Evolutionary conservation across 345 rosid genomes (phyloP).

Genomic region (Eucalyptus erythrocorys): DNA sequence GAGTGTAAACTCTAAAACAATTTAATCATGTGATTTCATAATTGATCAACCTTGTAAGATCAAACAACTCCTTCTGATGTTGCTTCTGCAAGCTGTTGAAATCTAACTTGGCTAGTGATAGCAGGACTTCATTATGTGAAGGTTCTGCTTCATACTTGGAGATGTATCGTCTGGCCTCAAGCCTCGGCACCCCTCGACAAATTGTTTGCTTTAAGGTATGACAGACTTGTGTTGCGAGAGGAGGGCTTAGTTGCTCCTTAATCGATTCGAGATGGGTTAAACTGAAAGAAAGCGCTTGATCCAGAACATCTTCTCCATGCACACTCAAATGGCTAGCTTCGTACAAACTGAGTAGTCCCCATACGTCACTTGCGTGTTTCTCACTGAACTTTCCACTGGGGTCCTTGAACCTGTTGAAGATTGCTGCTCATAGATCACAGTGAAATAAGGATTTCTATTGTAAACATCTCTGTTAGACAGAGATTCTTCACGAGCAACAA

Average conservation of each 20-base stretch:
- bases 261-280: neutral
- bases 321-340: neutral
- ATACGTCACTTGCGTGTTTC: constrained; percentile 2
- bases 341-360: neutral
- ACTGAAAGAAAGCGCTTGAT: neutral
- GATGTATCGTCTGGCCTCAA: constrained; percentile 5
- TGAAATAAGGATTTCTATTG: neutral
- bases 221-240: neutral
- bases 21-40: too few species aligned
- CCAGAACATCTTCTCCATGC: constrained; percentile 3
- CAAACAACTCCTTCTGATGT: constrained; percentile 4
- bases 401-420: constrained; percentile 15
- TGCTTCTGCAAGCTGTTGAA: constrained; percentile 6
- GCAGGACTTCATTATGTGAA: neutral
- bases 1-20: neutral
- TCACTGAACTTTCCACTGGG: neutral
- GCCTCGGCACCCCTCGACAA: neutral
- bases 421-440: neutral
- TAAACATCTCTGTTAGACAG: neutral
- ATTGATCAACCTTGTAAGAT: neutral
- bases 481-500: neutral
- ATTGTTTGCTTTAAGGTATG: neutral
- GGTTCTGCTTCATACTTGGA: neutral
- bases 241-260: neutral
- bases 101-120: constrained; percentile 19